Evolutionary conservation across 352 stramenopile genomes (phyloP).

Genomic region (Pythium volutum): DNA sequence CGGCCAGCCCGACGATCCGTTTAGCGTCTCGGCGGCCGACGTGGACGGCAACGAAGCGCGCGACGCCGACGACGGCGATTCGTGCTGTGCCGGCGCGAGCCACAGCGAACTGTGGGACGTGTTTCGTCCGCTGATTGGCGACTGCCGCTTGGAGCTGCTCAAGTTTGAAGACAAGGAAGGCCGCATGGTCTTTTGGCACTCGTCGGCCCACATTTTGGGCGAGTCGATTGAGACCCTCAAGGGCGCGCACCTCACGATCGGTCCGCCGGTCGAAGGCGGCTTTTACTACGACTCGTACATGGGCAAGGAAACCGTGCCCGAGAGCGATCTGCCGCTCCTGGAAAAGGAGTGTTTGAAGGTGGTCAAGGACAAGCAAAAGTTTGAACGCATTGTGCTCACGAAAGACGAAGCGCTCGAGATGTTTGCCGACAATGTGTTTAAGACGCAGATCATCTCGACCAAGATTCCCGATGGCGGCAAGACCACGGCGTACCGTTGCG

Average conservation of each 20-base stretch:
- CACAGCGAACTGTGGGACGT: constrained; percentile 96
- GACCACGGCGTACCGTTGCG: constrained; percentile 96
- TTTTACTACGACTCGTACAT: constrained; percentile 99
- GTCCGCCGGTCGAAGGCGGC: constrained; percentile 94
- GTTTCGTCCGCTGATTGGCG: constrained; percentile 95
- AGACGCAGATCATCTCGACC: constrained; percentile 94
- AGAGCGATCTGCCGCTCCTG: constrained; percentile 82
- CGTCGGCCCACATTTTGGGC: constrained; percentile 98
- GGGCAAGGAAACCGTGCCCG: constrained; percentile 67
- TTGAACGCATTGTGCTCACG: constrained; percentile 94
- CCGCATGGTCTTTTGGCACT: constrained; percentile 97
- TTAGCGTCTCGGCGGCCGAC: constrained; percentile 78
- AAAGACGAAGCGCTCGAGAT: constrained; percentile 95
- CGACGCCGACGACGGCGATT: constrained; percentile 43
- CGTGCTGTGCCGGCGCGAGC: constrained; percentile 48
- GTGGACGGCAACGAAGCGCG: constrained; percentile 85
- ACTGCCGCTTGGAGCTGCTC: constrained; percentile 95
- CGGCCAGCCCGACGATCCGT: constrained; percentile 63
- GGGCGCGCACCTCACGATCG: constrained; percentile 91
- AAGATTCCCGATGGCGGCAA: constrained; percentile 95
- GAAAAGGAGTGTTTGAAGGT: constrained; percentile 93
- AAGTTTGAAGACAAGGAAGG: constrained; percentile 96
- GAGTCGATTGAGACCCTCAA: constrained; percentile 96
- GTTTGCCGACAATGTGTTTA: constrained; percentile 99
- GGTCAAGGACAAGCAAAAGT: constrained; percentile 92